These are phyloP conservation scores for Austropuccinia psidii DNA, from an alignment of 1,284 basidiomycete species.

Conservation along the genomic window DNA sequence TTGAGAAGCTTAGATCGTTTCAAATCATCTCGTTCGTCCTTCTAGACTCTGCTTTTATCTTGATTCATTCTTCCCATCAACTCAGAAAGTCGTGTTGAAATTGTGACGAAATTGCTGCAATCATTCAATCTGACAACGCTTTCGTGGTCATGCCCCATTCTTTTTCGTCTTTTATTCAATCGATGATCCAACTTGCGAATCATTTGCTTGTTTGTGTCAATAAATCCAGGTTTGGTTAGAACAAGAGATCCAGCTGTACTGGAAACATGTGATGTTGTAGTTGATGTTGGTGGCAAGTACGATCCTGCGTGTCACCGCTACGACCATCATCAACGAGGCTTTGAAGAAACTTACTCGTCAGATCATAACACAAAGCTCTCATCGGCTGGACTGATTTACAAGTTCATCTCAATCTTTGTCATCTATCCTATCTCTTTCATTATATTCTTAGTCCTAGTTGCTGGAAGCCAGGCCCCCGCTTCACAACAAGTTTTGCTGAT, in stretches of 20 bases:
- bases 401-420: slow-evolving; percentile 52
- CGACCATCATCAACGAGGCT: slow-evolving; percentile 95
- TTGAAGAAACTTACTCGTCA: slow-evolving; percentile 77
- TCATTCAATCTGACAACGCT: not conserved
- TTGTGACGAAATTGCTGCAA: not conserved
- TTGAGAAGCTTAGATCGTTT: slow-evolving; percentile 71
- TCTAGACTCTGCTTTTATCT: not conserved
- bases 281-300: slow-evolving; percentile 93
- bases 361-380: slow-evolving; percentile 75
- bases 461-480: not conserved
- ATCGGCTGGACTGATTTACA: slow-evolving; percentile 89
- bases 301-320: slow-evolving; percentile 69
- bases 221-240: slow-evolving; percentile 69
- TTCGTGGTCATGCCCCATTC: not conserved
- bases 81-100: not conserved
- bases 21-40: slow-evolving; percentile 59
- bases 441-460: not conserved
- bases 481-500: not conserved
- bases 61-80: not conserved
- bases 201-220: not conserved
- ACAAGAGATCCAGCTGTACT: slow-evolving; percentile 72
- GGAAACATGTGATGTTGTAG: slow-evolving; percentile 84
- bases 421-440: not conserved
- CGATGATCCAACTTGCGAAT: no score
- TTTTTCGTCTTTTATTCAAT: not conserved